A percentile compares a stretch with the other conserved stretches of the same genome.
Conservation (phyloP, 768 basidiomycete genomes). For the Boletus eberwhitei region DNA sequence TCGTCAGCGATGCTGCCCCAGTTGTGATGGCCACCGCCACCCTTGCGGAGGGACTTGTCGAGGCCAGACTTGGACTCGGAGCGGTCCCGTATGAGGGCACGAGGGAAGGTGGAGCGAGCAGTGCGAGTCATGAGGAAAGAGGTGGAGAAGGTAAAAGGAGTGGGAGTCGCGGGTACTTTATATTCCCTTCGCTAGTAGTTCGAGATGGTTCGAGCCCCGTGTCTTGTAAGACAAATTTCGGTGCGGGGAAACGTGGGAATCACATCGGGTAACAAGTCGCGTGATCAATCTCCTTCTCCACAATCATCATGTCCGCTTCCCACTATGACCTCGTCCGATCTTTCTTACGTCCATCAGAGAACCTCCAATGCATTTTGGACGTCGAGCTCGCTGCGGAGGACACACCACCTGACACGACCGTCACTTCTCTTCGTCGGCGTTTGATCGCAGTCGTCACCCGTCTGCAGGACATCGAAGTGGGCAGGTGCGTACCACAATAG, state of each 20-base stretch:
- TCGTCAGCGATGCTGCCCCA: slow-evolving; percentile 78
- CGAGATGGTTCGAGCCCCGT: neutral
- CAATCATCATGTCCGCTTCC: slow-evolving; percentile 4
- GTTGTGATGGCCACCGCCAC: slow-evolving; percentile 78
- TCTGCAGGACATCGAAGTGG: slow-evolving; percentile 46
- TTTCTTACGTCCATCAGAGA: slow-evolving; percentile 42
- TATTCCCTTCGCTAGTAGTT: slow-evolving; percentile 14
- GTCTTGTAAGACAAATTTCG: too few relatives aligned
- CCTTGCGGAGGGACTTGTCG: slow-evolving; percentile 69
- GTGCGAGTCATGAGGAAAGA: slow-evolving; percentile 70
- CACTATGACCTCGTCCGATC: slow-evolving; percentile 14
- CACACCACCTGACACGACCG: neutral
- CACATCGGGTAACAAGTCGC: neutral
- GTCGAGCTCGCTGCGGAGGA: slow-evolving; percentile 24
- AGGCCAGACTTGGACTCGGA: slow-evolving; percentile 76
- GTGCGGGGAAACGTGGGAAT: slow-evolving; percentile 31
- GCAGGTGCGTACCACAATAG: slow-evolving; percentile 39
- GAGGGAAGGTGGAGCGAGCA: slow-evolving; percentile 65
- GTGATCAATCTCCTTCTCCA: slow-evolving; percentile 1
- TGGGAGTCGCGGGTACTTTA: slow-evolving; percentile 9
- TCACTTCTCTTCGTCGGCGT: neutral
- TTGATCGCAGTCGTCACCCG: slow-evolving; percentile 50
- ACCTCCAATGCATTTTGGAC: slow-evolving; percentile 42
- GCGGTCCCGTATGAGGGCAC: slow-evolving; percentile 72
- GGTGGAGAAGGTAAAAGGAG: neutral